Base-by-base conservation (phyloP, 2,329 filamentous ascomycete species). In the Claviceps fusiformis region DNA sequence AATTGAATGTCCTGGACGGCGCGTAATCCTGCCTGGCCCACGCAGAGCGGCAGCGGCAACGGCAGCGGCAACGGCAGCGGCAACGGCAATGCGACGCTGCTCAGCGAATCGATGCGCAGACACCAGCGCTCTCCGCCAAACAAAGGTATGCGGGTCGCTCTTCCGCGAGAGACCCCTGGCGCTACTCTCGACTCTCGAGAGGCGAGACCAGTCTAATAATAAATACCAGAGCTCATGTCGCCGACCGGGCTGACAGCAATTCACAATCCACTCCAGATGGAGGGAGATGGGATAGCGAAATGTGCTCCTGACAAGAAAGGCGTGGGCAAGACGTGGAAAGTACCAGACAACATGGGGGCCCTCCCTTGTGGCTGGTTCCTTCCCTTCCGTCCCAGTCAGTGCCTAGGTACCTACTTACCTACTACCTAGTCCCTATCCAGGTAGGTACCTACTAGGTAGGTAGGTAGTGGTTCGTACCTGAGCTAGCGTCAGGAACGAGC, bases 401-500 rank as follows among this genome's bases (percentile, higher is more conserved):
- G 11, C 37, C 37, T 15, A n/a, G n/a, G n/a, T n/a, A n/a, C n/a
- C n/a, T n/a, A n/a, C n/a, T n/a, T n/a, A 24, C 24, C 24, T 24
- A 19, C 19, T 19, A 24, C 24, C 24, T 24, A 24, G 24, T 24
- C 2, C 24, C 24, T 24, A 24, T 2, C 24, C 3, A 24, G 24
- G 24, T 24, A 24, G 2, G 13, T 13, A 17, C n/a, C n/a, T n/a
- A n/a, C n/a, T n/a, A 24, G 24, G 24, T 24, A 24, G 24, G 24
- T 24, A 24, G 2, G 13, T 13, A 17, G 41, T 45, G n/a, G 45
- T 24, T 24, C 24, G 24, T 53, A 41, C 54, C 54, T 56, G 54
- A 13, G 29, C 46, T 56, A 56, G 54, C 45, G 50, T 29, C 54
- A 55, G 54, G 54, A 44, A 55, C 54, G 43, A 15, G 5, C 39